Conservation (phyloP, 2,329 filamentous ascomycete species). For the Aureobasidium uvarum region DNA sequence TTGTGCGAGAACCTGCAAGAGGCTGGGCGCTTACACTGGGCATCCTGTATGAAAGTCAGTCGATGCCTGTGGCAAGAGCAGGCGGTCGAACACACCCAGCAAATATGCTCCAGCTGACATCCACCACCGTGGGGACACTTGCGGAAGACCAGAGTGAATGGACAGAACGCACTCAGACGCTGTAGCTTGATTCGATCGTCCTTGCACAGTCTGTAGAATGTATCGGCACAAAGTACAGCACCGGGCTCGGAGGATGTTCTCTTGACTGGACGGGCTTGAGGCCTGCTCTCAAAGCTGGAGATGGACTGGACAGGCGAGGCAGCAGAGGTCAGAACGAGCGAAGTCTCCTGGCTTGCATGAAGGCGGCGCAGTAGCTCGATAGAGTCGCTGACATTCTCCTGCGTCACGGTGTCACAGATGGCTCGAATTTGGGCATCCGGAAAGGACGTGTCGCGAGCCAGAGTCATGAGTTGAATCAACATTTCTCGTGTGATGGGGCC, state of each 20-base stretch:
- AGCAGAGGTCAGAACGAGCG: neutral
- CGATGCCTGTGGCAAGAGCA: neutral
- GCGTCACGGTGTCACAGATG: neutral
- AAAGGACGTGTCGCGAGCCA: neutral
- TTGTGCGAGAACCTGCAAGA: neutral
- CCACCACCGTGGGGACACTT: neutral
- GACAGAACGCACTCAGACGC: neutral
- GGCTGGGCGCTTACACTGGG: neutral
- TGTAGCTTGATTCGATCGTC: neutral
- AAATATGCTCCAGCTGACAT: neutral
- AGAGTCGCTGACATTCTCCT: neutral
- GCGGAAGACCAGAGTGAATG: neutral
- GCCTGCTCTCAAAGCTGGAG: neutral
- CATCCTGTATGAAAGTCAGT: neutral
- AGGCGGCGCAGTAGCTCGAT: neutral
- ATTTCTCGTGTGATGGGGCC: neutral
- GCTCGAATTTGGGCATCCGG: neutral
- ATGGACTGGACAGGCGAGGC: neutral
- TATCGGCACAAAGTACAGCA: neutral
- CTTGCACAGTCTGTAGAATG: slow-evolving; percentile 1
- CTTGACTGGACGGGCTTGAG: neutral
- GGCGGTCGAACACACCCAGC: neutral
- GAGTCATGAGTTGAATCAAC: neutral
- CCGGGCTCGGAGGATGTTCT: neutral
- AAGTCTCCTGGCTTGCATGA: slow-evolving; percentile 1